A percentile compares a stretch with the other conserved stretches of the same genome.
Evolutionary conservation across 148 eudicot species (phyloP).

Genomic region (Simmondsia chinensis): DNA sequence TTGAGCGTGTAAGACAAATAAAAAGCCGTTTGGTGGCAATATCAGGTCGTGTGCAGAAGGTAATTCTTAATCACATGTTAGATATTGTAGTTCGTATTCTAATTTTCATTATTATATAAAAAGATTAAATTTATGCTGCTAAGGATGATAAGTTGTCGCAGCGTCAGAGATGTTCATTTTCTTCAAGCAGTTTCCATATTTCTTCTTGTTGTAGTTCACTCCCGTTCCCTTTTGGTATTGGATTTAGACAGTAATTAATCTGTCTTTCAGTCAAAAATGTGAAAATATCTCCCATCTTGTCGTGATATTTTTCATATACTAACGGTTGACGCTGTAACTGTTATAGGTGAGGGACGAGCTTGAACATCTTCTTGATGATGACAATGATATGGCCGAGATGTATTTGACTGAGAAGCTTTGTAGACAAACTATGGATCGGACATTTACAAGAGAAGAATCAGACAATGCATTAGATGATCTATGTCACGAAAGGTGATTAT

Average conservation of each 20-base stretch:
- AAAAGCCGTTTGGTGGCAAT: slow-evolving; percentile 51
- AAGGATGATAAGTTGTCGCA: too few relatives aligned
- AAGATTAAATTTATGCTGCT: too few relatives aligned
- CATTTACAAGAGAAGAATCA: slow-evolving; percentile 14
- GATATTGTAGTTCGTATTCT: too few relatives aligned
- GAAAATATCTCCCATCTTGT: too few relatives aligned
- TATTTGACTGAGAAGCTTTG: slow-evolving; percentile 47
- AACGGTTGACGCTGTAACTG: background rate
- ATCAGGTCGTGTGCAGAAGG: slow-evolving; percentile 66
- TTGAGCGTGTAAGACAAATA: slow-evolving; percentile 61
- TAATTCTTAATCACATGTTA: slow-evolving; percentile 10
- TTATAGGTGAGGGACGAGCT: slow-evolving; percentile 53
- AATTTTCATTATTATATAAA: too few relatives aligned
- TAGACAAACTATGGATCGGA: slow-evolving; percentile 12
- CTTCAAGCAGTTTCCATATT: too few relatives aligned
- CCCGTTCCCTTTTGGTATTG: too few relatives aligned
- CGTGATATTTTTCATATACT: too few relatives aligned
- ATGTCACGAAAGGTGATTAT: slow-evolving; percentile 24
- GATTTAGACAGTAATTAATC: too few relatives aligned
- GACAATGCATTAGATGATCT: slow-evolving; percentile 8
- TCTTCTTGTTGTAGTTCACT: too few relatives aligned
- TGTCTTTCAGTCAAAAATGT: too few relatives aligned
- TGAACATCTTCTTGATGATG: slow-evolving; percentile 63
- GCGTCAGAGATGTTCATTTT: too few relatives aligned
- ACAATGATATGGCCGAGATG: slow-evolving; percentile 68